These are phyloP conservation scores for Cutaneotrichosporon cyanovorans DNA, from an alignment of 1,284 basidiomycete genomes.

Conservation along the genomic window DNA sequence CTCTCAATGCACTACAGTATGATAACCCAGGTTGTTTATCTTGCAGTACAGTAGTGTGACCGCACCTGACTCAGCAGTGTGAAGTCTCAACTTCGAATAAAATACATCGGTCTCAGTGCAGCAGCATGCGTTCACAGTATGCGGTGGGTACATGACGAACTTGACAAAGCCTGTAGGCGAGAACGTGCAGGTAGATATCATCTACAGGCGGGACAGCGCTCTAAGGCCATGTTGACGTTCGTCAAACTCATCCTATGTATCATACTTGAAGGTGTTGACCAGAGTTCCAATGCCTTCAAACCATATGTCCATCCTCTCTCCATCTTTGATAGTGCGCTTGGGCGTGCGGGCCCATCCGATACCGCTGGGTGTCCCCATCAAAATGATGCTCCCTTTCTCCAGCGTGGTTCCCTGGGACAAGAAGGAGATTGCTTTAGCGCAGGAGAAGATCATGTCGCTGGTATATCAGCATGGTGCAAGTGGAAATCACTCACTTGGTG, in stretches of 20 bases:
- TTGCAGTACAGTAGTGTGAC: no score
- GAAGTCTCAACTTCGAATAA: no score
- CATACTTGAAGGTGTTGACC: constrained; percentile 34
- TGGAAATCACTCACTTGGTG: constrained; percentile 8
- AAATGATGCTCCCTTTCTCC: constrained; percentile 67
- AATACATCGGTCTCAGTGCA: no score
- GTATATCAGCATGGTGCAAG: not conserved
- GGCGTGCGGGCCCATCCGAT: constrained; percentile 42
- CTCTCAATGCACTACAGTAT: no score
- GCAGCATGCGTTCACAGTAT: no score
- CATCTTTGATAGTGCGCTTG: constrained; percentile 32
- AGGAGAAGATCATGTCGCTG: constrained; percentile 46
- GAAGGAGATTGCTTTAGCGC: constrained; percentile 52
- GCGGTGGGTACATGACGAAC: no score
- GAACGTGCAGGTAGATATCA: no score
- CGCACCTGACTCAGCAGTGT: no score
- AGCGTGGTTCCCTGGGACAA: constrained; percentile 81
- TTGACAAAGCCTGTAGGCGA: no score
- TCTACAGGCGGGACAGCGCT: no score
- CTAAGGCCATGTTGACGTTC: no score
- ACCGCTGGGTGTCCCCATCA: constrained; percentile 52
- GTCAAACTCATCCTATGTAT: not conserved
- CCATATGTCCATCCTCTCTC: constrained; percentile 44
- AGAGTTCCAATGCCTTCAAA: constrained; percentile 46
- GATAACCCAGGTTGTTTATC: no score